A percentile compares a stretch with the other conserved stretches of the same genome.
phyloP scores from a whole-genome alignment of 1,139 yeast species.

The Ogataea hybrid region DNA sequence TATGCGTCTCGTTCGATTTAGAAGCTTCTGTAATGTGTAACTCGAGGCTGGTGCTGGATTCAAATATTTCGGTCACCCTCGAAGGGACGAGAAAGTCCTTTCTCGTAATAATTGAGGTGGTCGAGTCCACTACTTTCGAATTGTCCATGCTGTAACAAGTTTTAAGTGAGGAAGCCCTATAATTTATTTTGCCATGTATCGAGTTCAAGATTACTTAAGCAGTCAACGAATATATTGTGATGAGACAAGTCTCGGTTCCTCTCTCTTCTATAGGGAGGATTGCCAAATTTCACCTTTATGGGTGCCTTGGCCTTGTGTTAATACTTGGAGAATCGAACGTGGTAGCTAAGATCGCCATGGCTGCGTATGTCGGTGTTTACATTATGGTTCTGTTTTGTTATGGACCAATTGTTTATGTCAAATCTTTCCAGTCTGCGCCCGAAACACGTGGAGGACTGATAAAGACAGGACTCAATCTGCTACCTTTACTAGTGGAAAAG shows the following conservation, averaged over 20 bases:
- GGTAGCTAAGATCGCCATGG: conserved; percentile 28
- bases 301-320: conserved; percentile 12
- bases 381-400: conserved; percentile 20
- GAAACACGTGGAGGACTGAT: conserved; percentile 15
- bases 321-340: conserved; percentile 23
- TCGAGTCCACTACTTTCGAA: conserved; percentile 17
- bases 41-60: conserved; percentile 33
- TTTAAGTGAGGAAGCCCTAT: not conserved
- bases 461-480: conserved; percentile 15
- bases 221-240: conserved; percentile 6
- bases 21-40: conserved; percentile 73
- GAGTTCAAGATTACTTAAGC: conserved; percentile 4
- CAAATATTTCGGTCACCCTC: conserved; percentile 36
- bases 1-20: conserved; percentile 71
- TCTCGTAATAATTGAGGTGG: conserved; percentile 21
- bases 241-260: conserved; percentile 9
- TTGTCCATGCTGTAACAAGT: conserved; percentile 6
- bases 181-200: conserved; percentile 4
- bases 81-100: conserved; percentile 30
- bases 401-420: conserved; percentile 24
- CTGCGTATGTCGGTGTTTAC: conserved; percentile 27
- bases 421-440: conserved; percentile 9
- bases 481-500: conserved; percentile 23
- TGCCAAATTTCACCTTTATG: conserved; percentile 12
- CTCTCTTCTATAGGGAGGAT: conserved; percentile 14